Evolutionary conservation across 148 eudicot genomes (phyloP).

Genomic region (Cornus kousa): DNA sequence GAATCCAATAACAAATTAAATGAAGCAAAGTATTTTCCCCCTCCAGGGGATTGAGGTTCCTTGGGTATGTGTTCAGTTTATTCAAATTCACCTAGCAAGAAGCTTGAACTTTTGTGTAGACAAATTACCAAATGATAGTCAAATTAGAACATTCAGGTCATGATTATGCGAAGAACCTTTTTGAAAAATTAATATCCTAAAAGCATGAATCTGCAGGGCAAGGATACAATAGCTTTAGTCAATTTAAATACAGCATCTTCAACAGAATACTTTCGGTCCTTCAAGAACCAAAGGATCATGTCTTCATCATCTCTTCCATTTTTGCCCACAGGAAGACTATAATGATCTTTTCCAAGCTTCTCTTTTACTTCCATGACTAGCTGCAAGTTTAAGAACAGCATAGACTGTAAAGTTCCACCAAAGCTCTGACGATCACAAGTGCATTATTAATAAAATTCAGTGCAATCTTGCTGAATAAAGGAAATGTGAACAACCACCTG

Average conservation of each 20-base stretch:
- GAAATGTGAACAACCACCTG: background rate
- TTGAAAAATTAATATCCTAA: background rate
- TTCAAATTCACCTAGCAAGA: background rate
- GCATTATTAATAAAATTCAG: background rate
- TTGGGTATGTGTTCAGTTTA: background rate
- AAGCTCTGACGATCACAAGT: background rate
- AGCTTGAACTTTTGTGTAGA: background rate
- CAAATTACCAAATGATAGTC: background rate
- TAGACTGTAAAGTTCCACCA: constrained; percentile 1
- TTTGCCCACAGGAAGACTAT: constrained; percentile 65
- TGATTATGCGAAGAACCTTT: background rate
- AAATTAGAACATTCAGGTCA: too few relatives aligned
- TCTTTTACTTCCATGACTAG: constrained; percentile 78
- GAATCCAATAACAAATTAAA: background rate
- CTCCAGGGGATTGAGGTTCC: background rate
- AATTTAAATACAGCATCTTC: constrained; percentile 70
- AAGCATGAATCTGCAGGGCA: constrained; percentile 1
- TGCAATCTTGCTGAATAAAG: background rate
- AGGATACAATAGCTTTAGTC: constrained; percentile 80
- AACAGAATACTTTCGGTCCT: constrained; percentile 74
- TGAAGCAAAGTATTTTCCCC: background rate
- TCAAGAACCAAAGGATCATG: constrained; percentile 91
- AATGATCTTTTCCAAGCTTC: constrained; percentile 64
- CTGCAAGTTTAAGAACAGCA: constrained; percentile 41
- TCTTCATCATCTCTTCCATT: constrained; percentile 92